Conservation (phyloP, 345 rosid genomes). For the Gossypium thurberi region DNA sequence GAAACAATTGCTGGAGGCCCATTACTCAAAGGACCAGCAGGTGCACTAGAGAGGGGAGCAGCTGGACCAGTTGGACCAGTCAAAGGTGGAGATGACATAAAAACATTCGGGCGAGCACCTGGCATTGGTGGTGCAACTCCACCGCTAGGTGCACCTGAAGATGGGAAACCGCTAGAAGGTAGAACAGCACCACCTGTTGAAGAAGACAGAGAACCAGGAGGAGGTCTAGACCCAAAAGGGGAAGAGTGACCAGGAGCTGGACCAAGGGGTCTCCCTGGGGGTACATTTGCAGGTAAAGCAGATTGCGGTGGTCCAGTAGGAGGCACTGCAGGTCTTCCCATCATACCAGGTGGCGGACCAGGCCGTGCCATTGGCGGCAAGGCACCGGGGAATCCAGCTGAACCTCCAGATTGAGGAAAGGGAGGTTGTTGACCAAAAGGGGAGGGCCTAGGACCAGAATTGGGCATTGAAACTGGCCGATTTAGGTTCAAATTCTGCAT, state of each 20-base stretch:
- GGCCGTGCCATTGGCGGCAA: constrained; percentile 44
- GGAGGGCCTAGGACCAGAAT: constrained; percentile 54
- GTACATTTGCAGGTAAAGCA: constrained; percentile 32
- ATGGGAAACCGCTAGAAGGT: constrained; percentile 24
- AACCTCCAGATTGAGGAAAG: constrained; percentile 39
- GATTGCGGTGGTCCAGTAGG: constrained; percentile 39
- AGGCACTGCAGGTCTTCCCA: constrained; percentile 41
- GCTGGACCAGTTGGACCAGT: constrained; percentile 22
- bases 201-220: constrained; percentile 40
- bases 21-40: constrained; percentile 38
- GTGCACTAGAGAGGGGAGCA: constrained; percentile 30
- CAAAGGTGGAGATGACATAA: constrained; percentile 34
- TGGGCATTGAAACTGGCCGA: constrained; percentile 35
- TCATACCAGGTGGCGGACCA: constrained; percentile 38
- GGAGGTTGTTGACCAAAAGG: constrained; percentile 62
- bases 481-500: constrained; percentile 64
- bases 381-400: constrained; percentile 27
- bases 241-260: constrained; percentile 26
- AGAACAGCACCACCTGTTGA: constrained; percentile 27
- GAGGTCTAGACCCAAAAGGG: constrained; percentile 51
- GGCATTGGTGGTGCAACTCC: constrained; percentile 31
- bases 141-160: constrained; percentile 29
- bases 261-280: constrained; percentile 49
- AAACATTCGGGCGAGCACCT: constrained; percentile 46
- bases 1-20: constrained; percentile 38